These are phyloP conservation scores for Pleurostoma richardsiae DNA, from an alignment of 2,329 filamentous ascomycete genomes.

Conservation along the genomic window DNA sequence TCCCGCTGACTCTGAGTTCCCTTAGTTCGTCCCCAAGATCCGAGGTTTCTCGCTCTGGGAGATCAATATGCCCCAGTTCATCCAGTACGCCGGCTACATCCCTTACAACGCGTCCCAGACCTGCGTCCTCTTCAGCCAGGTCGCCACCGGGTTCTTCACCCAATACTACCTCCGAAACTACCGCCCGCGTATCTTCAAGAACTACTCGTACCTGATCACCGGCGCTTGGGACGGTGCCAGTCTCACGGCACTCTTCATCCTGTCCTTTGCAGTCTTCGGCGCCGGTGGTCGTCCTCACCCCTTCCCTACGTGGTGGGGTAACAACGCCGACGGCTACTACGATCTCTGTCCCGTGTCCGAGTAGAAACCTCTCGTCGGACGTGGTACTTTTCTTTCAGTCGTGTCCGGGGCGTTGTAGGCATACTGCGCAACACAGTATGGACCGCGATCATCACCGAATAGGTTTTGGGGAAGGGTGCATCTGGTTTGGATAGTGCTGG, in stretches of 20 bases:
- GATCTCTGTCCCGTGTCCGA: constrained; percentile 38
- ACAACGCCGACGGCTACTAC: constrained; percentile 40
- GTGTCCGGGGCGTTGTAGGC: no score
- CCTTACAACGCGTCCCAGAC: constrained; percentile 52
- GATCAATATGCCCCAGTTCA: constrained; percentile 48
- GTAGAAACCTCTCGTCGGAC: constrained; percentile 10
- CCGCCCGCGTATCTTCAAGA: constrained; percentile 43
- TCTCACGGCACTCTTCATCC: constrained; percentile 41
- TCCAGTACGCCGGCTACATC: constrained; percentile 49
- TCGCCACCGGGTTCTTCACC: constrained; percentile 38
- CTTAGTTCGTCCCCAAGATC: constrained; percentile 41
- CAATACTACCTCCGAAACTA: constrained; percentile 50
- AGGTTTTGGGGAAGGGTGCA: no score
- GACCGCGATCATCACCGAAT: no score
- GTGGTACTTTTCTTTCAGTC: neutral
- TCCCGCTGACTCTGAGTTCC: neutral
- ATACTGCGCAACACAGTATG: no score
- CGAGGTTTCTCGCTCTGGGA: constrained; percentile 31
- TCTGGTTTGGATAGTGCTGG: no score
- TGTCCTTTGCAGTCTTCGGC: constrained; percentile 52
- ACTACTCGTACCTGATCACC: constrained; percentile 48
- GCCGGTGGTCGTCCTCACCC: constrained; percentile 35
- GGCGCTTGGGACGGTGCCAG: constrained; percentile 49
- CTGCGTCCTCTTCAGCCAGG: constrained; percentile 43
- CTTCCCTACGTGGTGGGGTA: constrained; percentile 52